A percentile compares a stretch with the other conserved stretches of the same genome.
phyloP scores from a whole-genome alignment of 768 basidiomycete species.

The Boletus tylopilopsis region DNA sequence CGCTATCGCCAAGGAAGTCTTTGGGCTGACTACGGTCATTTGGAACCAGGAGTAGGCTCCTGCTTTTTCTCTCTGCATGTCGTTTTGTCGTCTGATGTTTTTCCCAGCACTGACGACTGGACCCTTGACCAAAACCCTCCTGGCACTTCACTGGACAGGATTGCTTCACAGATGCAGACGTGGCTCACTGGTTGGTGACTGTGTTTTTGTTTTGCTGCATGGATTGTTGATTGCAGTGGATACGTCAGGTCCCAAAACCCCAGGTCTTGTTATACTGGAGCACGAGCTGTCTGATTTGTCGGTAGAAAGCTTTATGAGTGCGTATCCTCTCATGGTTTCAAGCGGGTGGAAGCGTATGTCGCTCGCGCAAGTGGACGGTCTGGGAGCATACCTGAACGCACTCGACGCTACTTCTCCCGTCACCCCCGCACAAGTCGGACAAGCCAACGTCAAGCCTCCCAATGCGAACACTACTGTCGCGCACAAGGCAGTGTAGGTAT shows the following conservation, averaged over 20 bases:
- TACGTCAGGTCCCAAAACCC: conserved; percentile 55
- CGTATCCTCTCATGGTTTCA: conserved; percentile 57
- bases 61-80: background rate
- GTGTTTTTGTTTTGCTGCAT: background rate
- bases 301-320: conserved; percentile 62
- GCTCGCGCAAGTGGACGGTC: conserved; percentile 42
- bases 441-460: conserved; percentile 15
- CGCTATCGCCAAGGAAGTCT: conserved; percentile 83
- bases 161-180: conserved; percentile 46
- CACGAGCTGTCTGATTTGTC: conserved; percentile 69
- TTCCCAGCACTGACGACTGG: conserved; percentile 72
- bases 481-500: conserved; percentile 4
- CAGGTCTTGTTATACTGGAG: conserved; percentile 80
- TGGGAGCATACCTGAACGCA: conserved; percentile 48
- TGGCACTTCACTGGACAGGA: conserved; percentile 42
- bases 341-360: conserved; percentile 72
- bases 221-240: background rate
- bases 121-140: conserved; percentile 40
- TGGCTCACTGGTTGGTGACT: conserved; percentile 51
- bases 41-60: conserved; percentile 84
- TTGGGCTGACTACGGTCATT: conserved; percentile 77
- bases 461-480: conserved; percentile 7
- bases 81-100: background rate
- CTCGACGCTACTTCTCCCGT: conserved; percentile 28
- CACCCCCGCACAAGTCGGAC: conserved; percentile 20